Evolutionary conservation across 306 rosid species (phyloP).

Genomic region (Ormosia semicastrata): DNA sequence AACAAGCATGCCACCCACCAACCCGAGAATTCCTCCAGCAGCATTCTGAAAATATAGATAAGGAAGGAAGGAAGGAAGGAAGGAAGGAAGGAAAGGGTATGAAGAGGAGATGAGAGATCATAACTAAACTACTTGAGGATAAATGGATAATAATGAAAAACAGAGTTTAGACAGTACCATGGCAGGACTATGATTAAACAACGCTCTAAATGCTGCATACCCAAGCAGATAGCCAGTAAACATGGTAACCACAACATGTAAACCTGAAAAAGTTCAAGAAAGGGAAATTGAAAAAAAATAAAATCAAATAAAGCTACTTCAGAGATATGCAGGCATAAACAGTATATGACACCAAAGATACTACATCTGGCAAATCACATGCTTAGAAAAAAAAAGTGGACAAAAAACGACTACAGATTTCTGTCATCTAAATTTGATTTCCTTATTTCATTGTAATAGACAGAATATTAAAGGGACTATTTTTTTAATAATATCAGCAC

Average conservation of each 20-base stretch:
- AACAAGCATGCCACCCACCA: slow-evolving; percentile 84
- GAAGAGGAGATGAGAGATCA: neutral
- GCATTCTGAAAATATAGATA: slow-evolving; percentile 59
- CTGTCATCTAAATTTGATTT: neutral
- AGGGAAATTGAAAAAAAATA: neutral
- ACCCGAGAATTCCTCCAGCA: slow-evolving; percentile 88
- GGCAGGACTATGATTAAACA: slow-evolving; percentile 72
- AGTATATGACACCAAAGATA: neutral
- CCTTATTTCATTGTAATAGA: neutral
- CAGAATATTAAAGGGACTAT: neutral
- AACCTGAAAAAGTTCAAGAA: slow-evolving; percentile 51
- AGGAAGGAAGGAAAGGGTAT: neutral
- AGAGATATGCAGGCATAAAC: neutral
- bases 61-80: neutral
- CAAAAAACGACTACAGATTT: neutral
- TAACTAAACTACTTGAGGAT: neutral
- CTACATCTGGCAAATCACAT: neutral
- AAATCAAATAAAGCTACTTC: neutral
- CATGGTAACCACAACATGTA: slow-evolving; percentile 79
- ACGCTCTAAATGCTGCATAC: slow-evolving; percentile 75
- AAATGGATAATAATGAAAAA: neutral
- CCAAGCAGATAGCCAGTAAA: slow-evolving; percentile 86
- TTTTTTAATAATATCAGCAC: neutral
- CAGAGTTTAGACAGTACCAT: slow-evolving; percentile 50
- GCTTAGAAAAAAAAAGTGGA: neutral